Conservation (phyloP, 768 basidiomycete species). For the Dacryopinax spathularia region DNA sequence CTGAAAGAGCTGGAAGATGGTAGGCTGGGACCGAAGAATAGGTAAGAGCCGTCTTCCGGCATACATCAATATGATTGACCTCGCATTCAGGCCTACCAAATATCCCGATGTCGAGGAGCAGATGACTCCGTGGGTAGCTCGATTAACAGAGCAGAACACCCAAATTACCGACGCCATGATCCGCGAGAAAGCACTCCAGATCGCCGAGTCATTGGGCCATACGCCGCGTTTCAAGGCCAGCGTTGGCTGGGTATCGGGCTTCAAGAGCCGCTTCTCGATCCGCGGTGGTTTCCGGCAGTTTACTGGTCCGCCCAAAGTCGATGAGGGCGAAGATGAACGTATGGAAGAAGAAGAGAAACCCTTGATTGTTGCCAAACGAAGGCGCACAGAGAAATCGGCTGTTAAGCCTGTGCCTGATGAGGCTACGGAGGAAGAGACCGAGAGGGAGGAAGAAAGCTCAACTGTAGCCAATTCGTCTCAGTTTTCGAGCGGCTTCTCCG, state of each 20-base stretch:
- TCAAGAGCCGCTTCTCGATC: slow-evolving; percentile 70
- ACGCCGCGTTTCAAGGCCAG: slow-evolving; percentile 78
- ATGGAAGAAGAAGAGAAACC: neutral
- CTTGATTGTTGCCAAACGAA: neutral
- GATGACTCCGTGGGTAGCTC: slow-evolving; percentile 46
- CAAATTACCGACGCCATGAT: slow-evolving; percentile 52
- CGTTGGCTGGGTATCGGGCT: slow-evolving; percentile 84
- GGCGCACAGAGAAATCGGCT: neutral
- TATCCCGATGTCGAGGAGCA: slow-evolving; percentile 62
- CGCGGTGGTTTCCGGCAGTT: slow-evolving; percentile 40
- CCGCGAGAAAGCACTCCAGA: slow-evolving; percentile 51
- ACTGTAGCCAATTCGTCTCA: neutral
- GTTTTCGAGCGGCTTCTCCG: neutral
- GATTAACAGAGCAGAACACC: slow-evolving; percentile 28
- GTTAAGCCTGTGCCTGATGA: neutral
- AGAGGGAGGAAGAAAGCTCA: neutral
- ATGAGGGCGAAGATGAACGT: neutral
- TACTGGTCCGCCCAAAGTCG: no score
- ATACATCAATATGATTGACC: neutral
- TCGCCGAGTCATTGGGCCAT: slow-evolving; percentile 37
- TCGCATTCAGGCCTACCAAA: slow-evolving; percentile 47
- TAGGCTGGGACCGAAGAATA: slow-evolving; percentile 50
- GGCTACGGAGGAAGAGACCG: neutral
- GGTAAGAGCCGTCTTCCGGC: slow-evolving; percentile 29
- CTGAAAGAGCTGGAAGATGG: slow-evolving; percentile 32